phyloP scores from a whole-genome alignment of 768 basidiomycete genomes.

The Boletellus ananiceps region DNA sequence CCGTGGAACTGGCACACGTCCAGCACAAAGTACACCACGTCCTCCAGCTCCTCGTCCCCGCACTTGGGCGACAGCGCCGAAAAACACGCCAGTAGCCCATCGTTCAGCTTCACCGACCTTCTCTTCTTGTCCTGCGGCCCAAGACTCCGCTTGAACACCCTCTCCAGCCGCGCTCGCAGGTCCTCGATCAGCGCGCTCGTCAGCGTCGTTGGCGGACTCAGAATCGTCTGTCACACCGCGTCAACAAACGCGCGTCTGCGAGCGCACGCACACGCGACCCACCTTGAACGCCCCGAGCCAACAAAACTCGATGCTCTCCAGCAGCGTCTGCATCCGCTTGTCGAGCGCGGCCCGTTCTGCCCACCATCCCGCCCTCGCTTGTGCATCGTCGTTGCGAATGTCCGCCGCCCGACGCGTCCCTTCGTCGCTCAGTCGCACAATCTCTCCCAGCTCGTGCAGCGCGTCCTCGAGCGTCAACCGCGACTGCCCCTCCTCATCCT shows the following conservation, averaged over 20 bases:
- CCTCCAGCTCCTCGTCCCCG: slow-evolving; percentile 91
- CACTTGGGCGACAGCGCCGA: slow-evolving; percentile 77
- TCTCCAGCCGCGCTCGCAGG: slow-evolving; percentile 67
- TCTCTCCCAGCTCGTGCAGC: slow-evolving; percentile 66
- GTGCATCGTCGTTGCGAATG: slow-evolving; percentile 62
- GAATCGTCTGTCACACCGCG: slow-evolving; percentile 49
- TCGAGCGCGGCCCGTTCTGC: slow-evolving; percentile 73
- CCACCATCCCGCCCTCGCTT: slow-evolving; percentile 83
- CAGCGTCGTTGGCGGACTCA: slow-evolving; percentile 43
- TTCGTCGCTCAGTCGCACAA: slow-evolving; percentile 75
- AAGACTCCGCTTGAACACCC: slow-evolving; percentile 64
- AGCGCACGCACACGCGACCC: slow-evolving; percentile 11
- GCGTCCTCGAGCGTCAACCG: slow-evolving; percentile 76
- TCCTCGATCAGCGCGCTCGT: slow-evolving; percentile 45
- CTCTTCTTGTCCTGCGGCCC: slow-evolving; percentile 59
- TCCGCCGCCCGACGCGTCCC: slow-evolving; percentile 67
- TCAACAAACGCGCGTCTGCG: not conserved
- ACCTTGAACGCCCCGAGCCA: slow-evolving; percentile 99
- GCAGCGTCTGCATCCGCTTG: slow-evolving; percentile 61
- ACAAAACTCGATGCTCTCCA: slow-evolving; percentile 88
- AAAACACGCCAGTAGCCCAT: slow-evolving; percentile 80
- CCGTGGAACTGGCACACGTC: slow-evolving; percentile 95
- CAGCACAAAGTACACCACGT: slow-evolving; percentile 88
- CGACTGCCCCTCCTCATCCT: slow-evolving; percentile 53
- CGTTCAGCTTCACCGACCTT: slow-evolving; percentile 56